Evolutionary conservation across 495 filamentous ascomycete genomes (phyloP).

Genomic region (Sphaerosporella brunnea): DNA sequence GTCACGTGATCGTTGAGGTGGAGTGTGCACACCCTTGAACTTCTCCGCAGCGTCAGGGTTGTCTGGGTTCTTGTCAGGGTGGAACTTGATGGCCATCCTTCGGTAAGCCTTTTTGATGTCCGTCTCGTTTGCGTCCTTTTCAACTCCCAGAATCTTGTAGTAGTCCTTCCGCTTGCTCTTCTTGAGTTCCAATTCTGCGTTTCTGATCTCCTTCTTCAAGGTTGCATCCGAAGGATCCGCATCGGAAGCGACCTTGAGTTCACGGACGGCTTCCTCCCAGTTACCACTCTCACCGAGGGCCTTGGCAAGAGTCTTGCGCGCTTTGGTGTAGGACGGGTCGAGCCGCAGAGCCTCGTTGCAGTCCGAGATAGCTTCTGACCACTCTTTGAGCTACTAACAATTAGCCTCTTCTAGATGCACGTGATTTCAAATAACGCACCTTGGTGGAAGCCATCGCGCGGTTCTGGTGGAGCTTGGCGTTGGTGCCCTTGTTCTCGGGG

Average conservation of each 20-base stretch:
- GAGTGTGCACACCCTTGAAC: slow-evolving; percentile 91
- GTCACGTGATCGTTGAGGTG: not conserved
- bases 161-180: slow-evolving; percentile 95
- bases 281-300: slow-evolving; percentile 65
- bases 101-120: slow-evolving; percentile 96
- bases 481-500: slow-evolving; percentile 75
- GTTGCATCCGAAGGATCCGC: slow-evolving; percentile 58
- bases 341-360: slow-evolving; percentile 72
- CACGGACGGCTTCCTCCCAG: slow-evolving; percentile 80
- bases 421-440: slow-evolving; percentile 21
- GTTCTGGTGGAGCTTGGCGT: slow-evolving; percentile 87
- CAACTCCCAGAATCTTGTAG: slow-evolving; percentile 85
- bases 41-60: slow-evolving; percentile 65
- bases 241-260: slow-evolving; percentile 73
- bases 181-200: slow-evolving; percentile 89
- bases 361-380: slow-evolving; percentile 57
- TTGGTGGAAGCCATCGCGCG: slow-evolving; percentile 59
- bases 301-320: slow-evolving; percentile 79
- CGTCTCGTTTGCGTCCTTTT: slow-evolving; percentile 65
- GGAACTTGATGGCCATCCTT: slow-evolving; percentile 79
- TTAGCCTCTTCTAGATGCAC: slow-evolving; percentile 10
- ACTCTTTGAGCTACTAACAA: slow-evolving; percentile 52
- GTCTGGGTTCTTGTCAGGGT: slow-evolving; percentile 93
- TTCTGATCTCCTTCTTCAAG: slow-evolving; percentile 65
- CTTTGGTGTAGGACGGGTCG: slow-evolving; percentile 74